Conservation (phyloP, 2,329 filamentous ascomycete genomes). For the Penicillium sp. region DNA sequence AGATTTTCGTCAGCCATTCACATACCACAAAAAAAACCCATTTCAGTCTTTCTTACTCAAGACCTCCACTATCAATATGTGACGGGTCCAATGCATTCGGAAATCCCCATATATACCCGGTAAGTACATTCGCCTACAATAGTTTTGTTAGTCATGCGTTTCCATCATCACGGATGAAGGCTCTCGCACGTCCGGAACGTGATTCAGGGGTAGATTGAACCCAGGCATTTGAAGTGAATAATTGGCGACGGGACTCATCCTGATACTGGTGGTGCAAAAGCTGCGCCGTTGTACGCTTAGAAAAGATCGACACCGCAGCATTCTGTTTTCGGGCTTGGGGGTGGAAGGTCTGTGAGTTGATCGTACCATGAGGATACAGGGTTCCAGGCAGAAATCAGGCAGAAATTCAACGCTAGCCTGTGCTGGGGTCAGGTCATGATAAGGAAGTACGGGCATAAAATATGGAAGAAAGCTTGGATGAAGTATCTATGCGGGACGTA, state of each 20-base stretch:
- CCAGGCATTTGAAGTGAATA: slow-evolving; percentile 1
- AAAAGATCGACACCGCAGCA: background rate
- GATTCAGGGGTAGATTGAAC: background rate
- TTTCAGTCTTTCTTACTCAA: background rate
- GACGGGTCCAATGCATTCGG: background rate
- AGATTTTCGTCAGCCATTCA: background rate
- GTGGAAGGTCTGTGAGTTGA: background rate
- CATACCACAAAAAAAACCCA: background rate
- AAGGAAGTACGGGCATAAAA: background rate
- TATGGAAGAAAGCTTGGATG: background rate
- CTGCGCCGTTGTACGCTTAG: background rate
- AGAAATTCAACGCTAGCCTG: background rate
- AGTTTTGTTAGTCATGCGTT: background rate
- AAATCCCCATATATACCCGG: background rate
- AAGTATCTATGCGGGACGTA: background rate
- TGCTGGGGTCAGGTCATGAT: background rate
- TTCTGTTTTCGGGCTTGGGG: background rate
- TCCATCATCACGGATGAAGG: background rate
- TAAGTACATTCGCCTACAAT: background rate
- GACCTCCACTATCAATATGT: background rate
- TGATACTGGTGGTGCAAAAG: background rate
- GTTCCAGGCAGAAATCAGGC: slow-evolving; percentile 2
- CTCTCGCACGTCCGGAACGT: background rate
- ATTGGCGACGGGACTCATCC: background rate
- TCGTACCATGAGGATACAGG: background rate